Evolutionary conservation across 306 rosid species (phyloP), one percentile per base, ranked within the genome.

Genomic region (Vicia sativa): DNA sequence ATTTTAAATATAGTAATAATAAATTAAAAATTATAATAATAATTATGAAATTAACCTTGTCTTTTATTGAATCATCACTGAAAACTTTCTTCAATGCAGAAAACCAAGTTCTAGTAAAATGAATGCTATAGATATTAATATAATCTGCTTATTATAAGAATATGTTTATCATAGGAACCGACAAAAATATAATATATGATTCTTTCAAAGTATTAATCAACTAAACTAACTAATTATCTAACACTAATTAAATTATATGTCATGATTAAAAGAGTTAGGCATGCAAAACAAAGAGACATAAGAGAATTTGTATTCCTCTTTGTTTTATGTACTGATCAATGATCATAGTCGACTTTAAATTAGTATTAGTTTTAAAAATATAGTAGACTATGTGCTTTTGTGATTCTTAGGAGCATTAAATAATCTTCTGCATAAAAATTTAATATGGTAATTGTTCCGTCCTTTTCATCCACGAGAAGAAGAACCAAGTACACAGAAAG

Each of bases 111-210:
- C 28, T 25, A 1, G 28, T 25, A 25, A 25, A 25, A 25, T 25
- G 28, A 25, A 25, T 25, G 28, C 3, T 25, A 25, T 52, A 35
- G 21, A 62, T 35, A 60, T 11, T 54, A 16, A 18, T 45, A 67
- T 38, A 49, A 15, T 12, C 53, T 56, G 10, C 42, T 67, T 65
- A 59, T 67, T 65, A 59, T 62, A 57, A 16, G 3, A 54, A 28
- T 57, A 18, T 44, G 14, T 56, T 72, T 57, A 26, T 66, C 37
- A 54, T 13, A 46, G 80, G 57, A 54, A 46, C 80, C 67, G 80
- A 78, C 84, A 58, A 64, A n/a, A 64, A 11, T 70, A 68, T 62
- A 80, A 78, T 78, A 65, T 73, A 62, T 58, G 79, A 80, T 72
- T 72, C 73, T n/a, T n/a, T n/a, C n/a, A n/a, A n/a, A n/a, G n/a